Percentiles rank a stretch among this genome's conserved stretches.
These are phyloP conservation scores for Schizosaccharomyces japonicus DNA, from an alignment of 805 yeast genomes.

Conservation along the genomic window DNA sequence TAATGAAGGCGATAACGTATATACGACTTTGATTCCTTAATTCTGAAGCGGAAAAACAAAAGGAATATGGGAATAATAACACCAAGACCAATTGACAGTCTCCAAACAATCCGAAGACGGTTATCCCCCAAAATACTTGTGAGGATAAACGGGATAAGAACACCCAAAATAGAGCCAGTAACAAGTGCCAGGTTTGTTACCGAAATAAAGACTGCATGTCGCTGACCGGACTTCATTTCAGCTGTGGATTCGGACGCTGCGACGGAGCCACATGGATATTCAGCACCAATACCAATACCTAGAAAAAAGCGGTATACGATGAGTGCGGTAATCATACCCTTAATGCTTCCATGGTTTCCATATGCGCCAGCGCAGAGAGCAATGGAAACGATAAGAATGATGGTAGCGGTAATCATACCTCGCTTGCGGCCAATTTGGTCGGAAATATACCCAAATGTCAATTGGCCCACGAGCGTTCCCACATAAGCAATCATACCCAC, in stretches of 20 bases:
- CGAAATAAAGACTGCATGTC: constrained; percentile 75
- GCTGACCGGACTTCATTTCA: constrained; percentile 48
- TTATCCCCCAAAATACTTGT: constrained; percentile 55
- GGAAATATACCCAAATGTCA: constrained; percentile 54
- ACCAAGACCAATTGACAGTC: constrained; percentile 72
- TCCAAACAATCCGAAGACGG: constrained; percentile 68
- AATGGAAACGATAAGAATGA: constrained; percentile 51
- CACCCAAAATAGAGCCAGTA: constrained; percentile 54
- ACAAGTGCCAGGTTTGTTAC: constrained; percentile 79
- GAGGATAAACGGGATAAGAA: constrained; percentile 68
- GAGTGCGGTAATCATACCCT: constrained; percentile 61
- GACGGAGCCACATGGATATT: constrained; percentile 80
- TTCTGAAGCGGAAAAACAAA: constrained; percentile 53
- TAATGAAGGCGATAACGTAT: constrained; percentile 43
- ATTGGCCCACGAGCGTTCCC: constrained; percentile 76
- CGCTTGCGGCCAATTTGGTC: constrained; percentile 55
- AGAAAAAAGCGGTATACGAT: constrained; percentile 68
- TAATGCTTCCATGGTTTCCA: constrained; percentile 55
- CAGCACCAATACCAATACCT: constrained; percentile 81
- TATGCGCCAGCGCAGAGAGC: constrained; percentile 65
- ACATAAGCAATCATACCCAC: constrained; percentile 74
- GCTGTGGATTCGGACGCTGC: constrained; percentile 83
- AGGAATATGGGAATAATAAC: constrained; percentile 65
- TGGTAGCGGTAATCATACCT: constrained; percentile 63
- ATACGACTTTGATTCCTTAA: constrained; percentile 51